phyloP scores from a whole-genome alignment of 2,329 filamentous ascomycete genomes.

The Dryadomyces quercivorus region DNA sequence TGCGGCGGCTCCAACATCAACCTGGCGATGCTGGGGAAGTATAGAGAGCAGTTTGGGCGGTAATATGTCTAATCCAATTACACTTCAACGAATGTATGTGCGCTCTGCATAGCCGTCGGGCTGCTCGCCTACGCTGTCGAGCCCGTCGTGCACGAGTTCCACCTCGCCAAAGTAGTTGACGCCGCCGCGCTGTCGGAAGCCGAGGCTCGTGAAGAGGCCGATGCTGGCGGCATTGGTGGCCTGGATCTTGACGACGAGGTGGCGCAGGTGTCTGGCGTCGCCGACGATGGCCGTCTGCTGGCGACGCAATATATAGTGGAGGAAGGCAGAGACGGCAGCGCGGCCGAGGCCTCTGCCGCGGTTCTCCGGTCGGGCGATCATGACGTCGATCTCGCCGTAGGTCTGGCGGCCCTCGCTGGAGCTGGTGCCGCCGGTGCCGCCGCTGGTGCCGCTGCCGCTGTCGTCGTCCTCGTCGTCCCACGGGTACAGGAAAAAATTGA shows the following conservation, averaged over 20 bases:
- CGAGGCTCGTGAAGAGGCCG: conserved; percentile 36
- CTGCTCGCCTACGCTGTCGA: conserved; percentile 14
- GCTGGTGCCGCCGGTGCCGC: no score
- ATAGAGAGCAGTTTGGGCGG: conserved; percentile 35
- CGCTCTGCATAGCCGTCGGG: conserved; percentile 8
- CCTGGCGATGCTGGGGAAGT: conserved; percentile 46
- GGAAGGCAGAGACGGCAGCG: conserved; percentile 52
- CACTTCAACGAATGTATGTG: conserved; percentile 2
- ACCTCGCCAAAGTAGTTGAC: conserved; percentile 51
- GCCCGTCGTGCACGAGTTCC: conserved; percentile 26
- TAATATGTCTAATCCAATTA: not conserved
- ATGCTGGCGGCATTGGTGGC: conserved; percentile 40
- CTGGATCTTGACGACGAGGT: conserved; percentile 34
- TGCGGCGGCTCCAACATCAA: conserved; percentile 67
- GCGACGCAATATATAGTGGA: conserved; percentile 49
- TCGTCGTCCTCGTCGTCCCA: conserved; percentile 32
- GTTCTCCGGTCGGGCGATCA: conserved; percentile 55
- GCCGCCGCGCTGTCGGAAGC: conserved; percentile 36
- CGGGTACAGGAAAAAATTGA: conserved; percentile 67
- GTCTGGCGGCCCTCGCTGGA: conserved; percentile 29
- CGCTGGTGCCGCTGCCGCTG: conserved; percentile 11
- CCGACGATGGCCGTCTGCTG: conserved; percentile 41
- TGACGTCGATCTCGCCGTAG: conserved; percentile 71
- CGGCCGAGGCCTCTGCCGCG: conserved; percentile 54
- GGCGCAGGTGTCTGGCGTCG: conserved; percentile 28